Conservation (phyloP, 2,329 filamentous ascomycete species). For the Sporothrix luriei region DNA sequence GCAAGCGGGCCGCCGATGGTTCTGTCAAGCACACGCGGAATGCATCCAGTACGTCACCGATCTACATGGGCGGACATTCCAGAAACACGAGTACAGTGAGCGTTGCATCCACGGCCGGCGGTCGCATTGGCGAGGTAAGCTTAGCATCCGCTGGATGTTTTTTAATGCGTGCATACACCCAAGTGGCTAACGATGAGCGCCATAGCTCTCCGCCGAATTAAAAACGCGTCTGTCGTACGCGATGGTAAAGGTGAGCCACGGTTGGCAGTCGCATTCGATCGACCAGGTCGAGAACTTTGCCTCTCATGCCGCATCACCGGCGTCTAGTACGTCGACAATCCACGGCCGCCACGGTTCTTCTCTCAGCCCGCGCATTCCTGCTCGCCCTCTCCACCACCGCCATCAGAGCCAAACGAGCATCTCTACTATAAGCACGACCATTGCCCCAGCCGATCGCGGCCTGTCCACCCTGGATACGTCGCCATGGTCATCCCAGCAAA, state of each 20-base stretch:
- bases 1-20: conserved; percentile 78
- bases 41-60: conserved; percentile 51
- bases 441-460: conserved; percentile 6
- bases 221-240: conserved; percentile 86
- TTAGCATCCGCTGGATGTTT: not conserved
- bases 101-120: conserved; percentile 62
- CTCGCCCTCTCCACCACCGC: conserved; percentile 44
- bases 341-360: conserved; percentile 56
- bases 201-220: conserved; percentile 73
- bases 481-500: conserved; percentile 28
- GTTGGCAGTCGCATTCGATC: conserved; percentile 78
- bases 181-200: conserved; percentile 23
- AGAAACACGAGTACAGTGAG: conserved; percentile 72
- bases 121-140: conserved; percentile 76
- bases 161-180: no score
- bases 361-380: conserved; percentile 56
- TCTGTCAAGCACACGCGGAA: conserved; percentile 61
- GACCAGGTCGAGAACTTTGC: conserved; percentile 76
- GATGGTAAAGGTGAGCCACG: conserved; percentile 89
- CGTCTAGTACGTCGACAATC: conserved; percentile 60
- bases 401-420: conserved; percentile 34
- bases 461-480: conserved; percentile 26
- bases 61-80: conserved; percentile 60
- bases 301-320: conserved; percentile 67
- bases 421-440: conserved; percentile 27